A percentile compares a stretch with the other conserved stretches of the same genome.
phyloP scores from a whole-genome alignment of 1,139 yeast genomes.

The Trichomonascaceae sp. region DNA sequence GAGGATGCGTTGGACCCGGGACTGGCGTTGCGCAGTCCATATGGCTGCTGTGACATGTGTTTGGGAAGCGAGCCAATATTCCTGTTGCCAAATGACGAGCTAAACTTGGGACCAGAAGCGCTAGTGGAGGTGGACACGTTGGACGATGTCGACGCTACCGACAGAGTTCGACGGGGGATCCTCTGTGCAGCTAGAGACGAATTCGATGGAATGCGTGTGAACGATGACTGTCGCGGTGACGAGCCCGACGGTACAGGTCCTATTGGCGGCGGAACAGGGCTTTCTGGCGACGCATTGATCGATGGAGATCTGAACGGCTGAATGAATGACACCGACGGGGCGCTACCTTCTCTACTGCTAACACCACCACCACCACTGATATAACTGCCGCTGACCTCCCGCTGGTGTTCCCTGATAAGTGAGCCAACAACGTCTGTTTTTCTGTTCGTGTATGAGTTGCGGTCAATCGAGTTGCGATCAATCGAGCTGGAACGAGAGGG shows the following conservation, averaged over 20 bases:
- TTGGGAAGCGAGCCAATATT: slow-evolving; percentile 1
- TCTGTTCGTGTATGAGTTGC: not conserved
- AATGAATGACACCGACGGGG: slow-evolving; percentile 16
- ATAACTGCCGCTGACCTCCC: slow-evolving; percentile 1
- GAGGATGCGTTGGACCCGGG: slow-evolving; percentile 12
- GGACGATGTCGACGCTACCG: slow-evolving; percentile 16
- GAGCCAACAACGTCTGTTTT: not conserved
- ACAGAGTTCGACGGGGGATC: slow-evolving; percentile 16
- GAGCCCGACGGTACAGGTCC: slow-evolving; percentile 3
- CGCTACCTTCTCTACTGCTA: not conserved
- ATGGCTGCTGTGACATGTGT: not conserved
- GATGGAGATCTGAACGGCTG: slow-evolving; percentile 29
- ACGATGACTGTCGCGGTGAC: slow-evolving; percentile 15
- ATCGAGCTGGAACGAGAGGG: slow-evolving; percentile 18
- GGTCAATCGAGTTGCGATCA: not conserved
- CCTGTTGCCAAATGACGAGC: slow-evolving; percentile 3
- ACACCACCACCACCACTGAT: not conserved
- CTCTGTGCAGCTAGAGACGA: slow-evolving; percentile 21
- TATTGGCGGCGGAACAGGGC: not conserved
- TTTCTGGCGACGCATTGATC: slow-evolving; percentile 23
- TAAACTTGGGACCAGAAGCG: slow-evolving; percentile 1
- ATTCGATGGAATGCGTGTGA: slow-evolving; percentile 17
- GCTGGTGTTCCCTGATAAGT: not conserved
- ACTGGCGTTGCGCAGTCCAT: not conserved
- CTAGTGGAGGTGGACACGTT: slow-evolving; percentile 5